Conservation (phyloP, 345 rosid genomes). For the Sapria himalayana region DNA sequence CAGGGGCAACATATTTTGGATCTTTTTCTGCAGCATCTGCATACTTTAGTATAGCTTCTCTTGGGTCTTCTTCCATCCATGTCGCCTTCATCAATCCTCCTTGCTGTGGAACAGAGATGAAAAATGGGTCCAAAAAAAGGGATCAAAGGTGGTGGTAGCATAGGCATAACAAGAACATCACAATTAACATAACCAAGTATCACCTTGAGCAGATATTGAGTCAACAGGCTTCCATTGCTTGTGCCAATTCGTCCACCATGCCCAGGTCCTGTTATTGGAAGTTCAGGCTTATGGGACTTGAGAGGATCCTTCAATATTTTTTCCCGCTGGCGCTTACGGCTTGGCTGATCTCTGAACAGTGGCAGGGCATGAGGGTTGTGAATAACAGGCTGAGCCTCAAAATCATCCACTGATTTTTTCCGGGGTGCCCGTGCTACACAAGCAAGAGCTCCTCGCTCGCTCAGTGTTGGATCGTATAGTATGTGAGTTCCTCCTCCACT, state of each 20-base stretch:
- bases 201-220: conserved; percentile 94
- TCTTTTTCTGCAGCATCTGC: conserved; percentile 87
- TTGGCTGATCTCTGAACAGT: conserved; percentile 88
- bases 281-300: conserved; percentile 83
- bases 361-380: conserved; percentile 97
- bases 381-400: conserved; percentile 62
- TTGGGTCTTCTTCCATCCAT: conserved; percentile 99
- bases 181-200: too few species aligned
- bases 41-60: conserved; percentile 85
- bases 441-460: conserved; percentile 89
- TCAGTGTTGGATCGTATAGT: conserved; percentile 62
- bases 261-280: conserved; percentile 89
- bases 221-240: conserved; percentile 73
- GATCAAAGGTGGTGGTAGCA: conserved; percentile 1
- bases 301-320: conserved; percentile 76
- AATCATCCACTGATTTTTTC: conserved; percentile 84
- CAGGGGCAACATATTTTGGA: conserved; percentile 90
- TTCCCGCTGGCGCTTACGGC: conserved; percentile 89
- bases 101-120: too few species aligned
- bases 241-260: conserved; percentile 85
- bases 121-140: conserved; percentile 13
- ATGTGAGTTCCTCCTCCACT: conserved; percentile 76
- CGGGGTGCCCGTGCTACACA: conserved; percentile 95
- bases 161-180: too few species aligned
- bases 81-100: conserved; percentile 99